phyloP scores from a whole-genome alignment of 2,329 filamentous ascomycete genomes.

The Lachnellula occidentalis region DNA sequence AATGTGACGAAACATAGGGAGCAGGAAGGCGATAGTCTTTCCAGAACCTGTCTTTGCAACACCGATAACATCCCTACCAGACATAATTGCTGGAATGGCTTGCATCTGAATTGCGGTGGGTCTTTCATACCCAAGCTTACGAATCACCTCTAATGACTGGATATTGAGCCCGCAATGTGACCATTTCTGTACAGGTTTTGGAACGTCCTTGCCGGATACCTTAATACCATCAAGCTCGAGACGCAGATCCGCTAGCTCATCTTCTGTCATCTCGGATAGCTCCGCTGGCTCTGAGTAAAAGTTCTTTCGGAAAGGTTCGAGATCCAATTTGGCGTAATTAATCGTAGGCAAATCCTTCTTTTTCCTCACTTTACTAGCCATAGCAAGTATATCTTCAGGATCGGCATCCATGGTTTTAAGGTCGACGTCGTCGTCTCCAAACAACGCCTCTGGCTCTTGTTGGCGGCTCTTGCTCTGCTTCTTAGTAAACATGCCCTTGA shows the following conservation, averaged over 20 bases:
- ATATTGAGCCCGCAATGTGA: conserved; percentile 88
- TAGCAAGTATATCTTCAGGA: conserved; percentile 58
- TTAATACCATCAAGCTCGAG: conserved; percentile 94
- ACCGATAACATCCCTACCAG: conserved; percentile 88
- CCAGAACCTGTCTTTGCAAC: conserved; percentile 97
- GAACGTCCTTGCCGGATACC: conserved; percentile 79
- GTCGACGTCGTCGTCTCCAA: conserved; percentile 75
- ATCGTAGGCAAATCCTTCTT: conserved; percentile 92
- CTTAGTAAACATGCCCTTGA: conserved; percentile 24
- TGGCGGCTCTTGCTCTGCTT: conserved; percentile 41
- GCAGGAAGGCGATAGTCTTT: conserved; percentile 90
- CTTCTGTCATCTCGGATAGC: conserved; percentile 74
- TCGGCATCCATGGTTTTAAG: conserved; percentile 58
- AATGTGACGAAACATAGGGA: conserved; percentile 98
- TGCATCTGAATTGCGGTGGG: conserved; percentile 95
- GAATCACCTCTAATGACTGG: conserved; percentile 80
- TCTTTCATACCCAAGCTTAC: conserved; percentile 74
- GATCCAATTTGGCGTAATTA: conserved; percentile 80
- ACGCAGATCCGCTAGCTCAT: conserved; percentile 74
- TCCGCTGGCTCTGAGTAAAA: conserved; percentile 93
- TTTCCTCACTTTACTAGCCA: conserved; percentile 59
- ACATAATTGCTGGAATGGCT: conserved; percentile 92
- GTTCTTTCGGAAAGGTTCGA: conserved; percentile 83
- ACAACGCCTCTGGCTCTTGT: conserved; percentile 76
- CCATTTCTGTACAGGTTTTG: conserved; percentile 94